Conservation (phyloP, 2,329 filamentous ascomycete genomes). For the Calonectria fujianensis region DNA sequence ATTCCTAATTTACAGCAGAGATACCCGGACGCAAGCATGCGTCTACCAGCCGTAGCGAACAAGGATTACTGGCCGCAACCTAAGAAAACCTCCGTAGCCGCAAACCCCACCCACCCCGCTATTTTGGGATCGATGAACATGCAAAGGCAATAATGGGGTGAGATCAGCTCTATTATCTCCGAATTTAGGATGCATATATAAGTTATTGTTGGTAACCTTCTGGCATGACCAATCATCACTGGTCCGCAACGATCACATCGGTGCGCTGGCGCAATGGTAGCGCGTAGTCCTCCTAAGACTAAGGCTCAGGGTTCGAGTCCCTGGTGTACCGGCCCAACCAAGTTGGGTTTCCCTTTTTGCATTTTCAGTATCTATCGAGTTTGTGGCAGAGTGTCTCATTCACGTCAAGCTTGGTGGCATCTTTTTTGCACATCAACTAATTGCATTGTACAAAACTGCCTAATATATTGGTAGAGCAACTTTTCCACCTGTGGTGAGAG, state of each 20-base stretch:
- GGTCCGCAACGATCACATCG: slow-evolving; percentile 30
- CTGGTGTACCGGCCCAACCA: slow-evolving; percentile 56
- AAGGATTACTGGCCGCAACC: not conserved
- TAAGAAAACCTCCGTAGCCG: not conserved
- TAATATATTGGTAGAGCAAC: not conserved
- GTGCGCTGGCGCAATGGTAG: slow-evolving; percentile 63
- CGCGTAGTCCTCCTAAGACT: slow-evolving; percentile 64
- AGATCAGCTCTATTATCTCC: not conserved
- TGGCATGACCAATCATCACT: slow-evolving; percentile 48
- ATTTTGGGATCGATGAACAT: not conserved
- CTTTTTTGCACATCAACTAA: not conserved
- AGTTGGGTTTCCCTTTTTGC: slow-evolving; percentile 38
- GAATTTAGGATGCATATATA: slow-evolving; percentile 37
- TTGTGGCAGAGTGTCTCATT: not conserved
- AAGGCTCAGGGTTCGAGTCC: slow-evolving; percentile 65
- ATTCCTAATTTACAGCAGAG: not conserved
- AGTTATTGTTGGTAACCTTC: fast-evolving
- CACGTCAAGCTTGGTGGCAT: too few species aligned
- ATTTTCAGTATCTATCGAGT: not conserved
- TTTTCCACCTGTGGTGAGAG: too few species aligned
- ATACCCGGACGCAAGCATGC: not conserved
- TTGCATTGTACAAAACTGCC: not conserved
- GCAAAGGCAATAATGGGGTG: not conserved
- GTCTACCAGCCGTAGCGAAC: not conserved
- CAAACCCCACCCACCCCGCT: not conserved